Evolutionary conservation across 352 stramenopile genomes (phyloP).

Genomic region (Globisporangium nagaii): DNA sequence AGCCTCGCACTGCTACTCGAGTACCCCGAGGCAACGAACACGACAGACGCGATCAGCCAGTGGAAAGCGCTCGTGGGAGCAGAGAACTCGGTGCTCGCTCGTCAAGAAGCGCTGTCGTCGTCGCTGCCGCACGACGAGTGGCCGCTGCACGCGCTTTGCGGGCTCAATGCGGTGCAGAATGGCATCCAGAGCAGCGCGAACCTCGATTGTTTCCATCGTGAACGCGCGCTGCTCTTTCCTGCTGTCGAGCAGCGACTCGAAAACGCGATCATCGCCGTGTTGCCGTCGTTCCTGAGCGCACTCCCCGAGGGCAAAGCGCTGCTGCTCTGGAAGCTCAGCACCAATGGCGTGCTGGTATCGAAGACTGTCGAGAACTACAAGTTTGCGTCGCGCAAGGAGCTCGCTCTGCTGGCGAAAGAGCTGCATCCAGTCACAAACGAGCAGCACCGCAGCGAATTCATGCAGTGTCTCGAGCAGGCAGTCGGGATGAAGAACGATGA

Average conservation of each 20-base stretch:
- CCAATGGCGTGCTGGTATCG: constrained; percentile 3
- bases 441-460: neutral
- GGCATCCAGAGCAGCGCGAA: constrained; percentile 61
- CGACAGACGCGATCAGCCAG: constrained; percentile 16
- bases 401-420: neutral
- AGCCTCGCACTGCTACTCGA: constrained; percentile 61
- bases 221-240: constrained; percentile 67
- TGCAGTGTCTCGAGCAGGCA: neutral
- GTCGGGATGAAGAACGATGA: neutral
- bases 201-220: constrained; percentile 43
- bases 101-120: constrained; percentile 32
- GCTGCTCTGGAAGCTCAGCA: constrained; percentile 25
- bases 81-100: constrained; percentile 35
- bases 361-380: neutral
- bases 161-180: constrained; percentile 52
- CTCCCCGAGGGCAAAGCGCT: constrained; percentile 18
- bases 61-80: constrained; percentile 59
- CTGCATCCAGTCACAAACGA: constrained; percentile 1
- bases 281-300: constrained; percentile 27
- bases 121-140: constrained; percentile 35
- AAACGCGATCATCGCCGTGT: constrained; percentile 28
- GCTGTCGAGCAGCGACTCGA: constrained; percentile 14
- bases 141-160: constrained; percentile 69
- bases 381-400: neutral
- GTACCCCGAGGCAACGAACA: constrained; percentile 4